A percentile compares a stretch with the other conserved stretches of the same genome.
phyloP scores from a whole-genome alignment of 176 grass and related monocot genomes.

The Leersia perrieri region DNA sequence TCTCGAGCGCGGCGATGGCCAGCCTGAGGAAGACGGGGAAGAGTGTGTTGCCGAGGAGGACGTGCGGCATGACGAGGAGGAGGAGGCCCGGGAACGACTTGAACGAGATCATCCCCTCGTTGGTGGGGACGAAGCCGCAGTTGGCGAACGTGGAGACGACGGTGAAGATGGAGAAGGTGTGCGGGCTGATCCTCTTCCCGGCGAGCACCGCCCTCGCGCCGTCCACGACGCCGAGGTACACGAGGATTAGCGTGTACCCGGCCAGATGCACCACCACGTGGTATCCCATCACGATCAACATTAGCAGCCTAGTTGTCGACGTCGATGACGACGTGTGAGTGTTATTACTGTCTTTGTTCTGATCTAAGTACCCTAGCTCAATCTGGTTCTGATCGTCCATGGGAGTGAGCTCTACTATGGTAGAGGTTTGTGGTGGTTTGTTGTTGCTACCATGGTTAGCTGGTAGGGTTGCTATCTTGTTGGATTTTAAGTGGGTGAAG shows the following conservation, averaged over 20 bases:
- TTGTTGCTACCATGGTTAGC: not conserved
- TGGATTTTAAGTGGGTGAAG: conserved; percentile 31
- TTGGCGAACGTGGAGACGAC: conserved; percentile 71
- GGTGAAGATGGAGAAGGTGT: conserved; percentile 67
- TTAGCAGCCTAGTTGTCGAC: conserved; percentile 23
- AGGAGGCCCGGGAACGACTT: conserved; percentile 57
- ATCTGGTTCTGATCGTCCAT: conserved; percentile 2
- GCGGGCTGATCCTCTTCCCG: conserved; percentile 44
- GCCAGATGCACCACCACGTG: conserved; percentile 35
- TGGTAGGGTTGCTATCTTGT: not conserved
- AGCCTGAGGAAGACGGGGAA: conserved; percentile 56
- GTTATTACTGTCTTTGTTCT: not conserved
- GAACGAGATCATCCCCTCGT: conserved; percentile 76
- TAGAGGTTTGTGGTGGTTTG: not conserved
- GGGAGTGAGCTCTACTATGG: conserved; percentile 30
- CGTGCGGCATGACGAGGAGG: conserved; percentile 46
- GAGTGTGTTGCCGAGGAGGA: conserved; percentile 72
- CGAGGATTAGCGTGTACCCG: conserved; percentile 45
- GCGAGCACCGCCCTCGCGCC: conserved; percentile 35
- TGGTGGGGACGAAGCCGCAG: conserved; percentile 69
- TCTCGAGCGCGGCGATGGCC: conserved; percentile 31
- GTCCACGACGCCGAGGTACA: conserved; percentile 44
- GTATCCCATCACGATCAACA: conserved; percentile 51
- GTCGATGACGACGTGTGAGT: not conserved
- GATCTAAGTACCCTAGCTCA: conserved; percentile 33